Evolutionary conservation across 2,329 filamentous ascomycete genomes (phyloP), one percentile per base, ranked within the genome.

Genomic region (Talaromyces sp.): DNA sequence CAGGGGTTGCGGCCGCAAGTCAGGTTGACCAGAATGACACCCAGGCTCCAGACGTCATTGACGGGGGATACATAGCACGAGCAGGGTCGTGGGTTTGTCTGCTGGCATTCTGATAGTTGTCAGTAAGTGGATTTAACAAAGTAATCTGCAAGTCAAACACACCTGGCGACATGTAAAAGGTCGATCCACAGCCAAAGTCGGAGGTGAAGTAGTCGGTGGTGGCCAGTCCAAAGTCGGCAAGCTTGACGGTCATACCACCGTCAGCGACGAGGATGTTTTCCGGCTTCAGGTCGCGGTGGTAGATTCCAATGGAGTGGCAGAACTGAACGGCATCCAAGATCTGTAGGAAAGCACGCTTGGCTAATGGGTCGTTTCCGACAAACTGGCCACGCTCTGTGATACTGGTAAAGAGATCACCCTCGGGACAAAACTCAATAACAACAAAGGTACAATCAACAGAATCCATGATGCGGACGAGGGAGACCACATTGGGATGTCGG

Each of bases 91-190:
- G 80, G 88, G 77, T 83, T 82, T 60, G 88, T 83, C 69, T 91
- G 90, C 76, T 97, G 86, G 74, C 94, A 99, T 85, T 99, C 94
- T n/a, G n/a, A n/a, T n/a, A n/a, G n/a, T n/a, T n/a, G n/a, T n/a
- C n/a, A n/a, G n/a, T n/a, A n/a, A n/a, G n/a, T n/a, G n/a, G n/a
- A n/a, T n/a, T n/a, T n/a, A n/a, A n/a, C n/a, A n/a, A n/a, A 19
- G 38, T 12, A 43, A 19, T 4, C 61, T 52, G 58, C 62, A 54
- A 46, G 48, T 54, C 62, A 65, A 65, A 80, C 85, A 75, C 89
- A 97, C 93, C 93, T 85, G 94, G 94, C 72, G 92, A 96, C 94
- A 97, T 99, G 80, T 99, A 99, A 72, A 97, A 97, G 14, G 93
- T 97, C 32, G 94, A 97, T 65, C 94, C 94, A 75, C 94, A 99